phyloP scores from a whole-genome alignment of 2,329 filamentous ascomycete species.

The Colletotrichum zoysiae region DNA sequence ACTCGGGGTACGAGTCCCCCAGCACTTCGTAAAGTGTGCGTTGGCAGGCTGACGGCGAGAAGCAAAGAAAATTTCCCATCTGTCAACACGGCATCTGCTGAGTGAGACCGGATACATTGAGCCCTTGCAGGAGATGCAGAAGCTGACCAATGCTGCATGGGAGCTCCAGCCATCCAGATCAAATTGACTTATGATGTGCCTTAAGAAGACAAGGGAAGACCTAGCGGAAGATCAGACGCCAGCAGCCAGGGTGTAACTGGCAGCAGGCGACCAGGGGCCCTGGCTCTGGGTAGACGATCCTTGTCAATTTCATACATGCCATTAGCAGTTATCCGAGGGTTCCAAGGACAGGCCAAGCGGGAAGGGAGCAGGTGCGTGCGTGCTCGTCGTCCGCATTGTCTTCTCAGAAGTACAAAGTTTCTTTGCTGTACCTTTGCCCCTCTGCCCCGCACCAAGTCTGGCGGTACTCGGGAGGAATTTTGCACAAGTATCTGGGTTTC shows the following conservation, averaged over 20 bases:
- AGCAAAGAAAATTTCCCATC: constrained; percentile 12
- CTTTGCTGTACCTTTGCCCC: background rate
- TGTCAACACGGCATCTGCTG: constrained; percentile 30
- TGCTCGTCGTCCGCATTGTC: background rate
- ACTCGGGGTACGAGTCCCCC: constrained; percentile 21
- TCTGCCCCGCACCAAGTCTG: constrained; percentile 2
- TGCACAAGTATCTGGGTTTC: background rate
- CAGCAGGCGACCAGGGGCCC: constrained; percentile 8
- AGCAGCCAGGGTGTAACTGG: constrained; percentile 17
- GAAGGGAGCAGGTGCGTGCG: background rate
- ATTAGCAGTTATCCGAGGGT: constrained; percentile 33
- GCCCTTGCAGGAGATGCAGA: constrained; percentile 35
- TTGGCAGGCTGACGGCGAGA: constrained; percentile 35
- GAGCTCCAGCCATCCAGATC: constrained; percentile 12
- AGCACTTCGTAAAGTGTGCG: constrained; percentile 27
- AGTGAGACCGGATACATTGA: constrained; percentile 33
- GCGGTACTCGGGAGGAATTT: background rate
- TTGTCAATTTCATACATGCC: constrained; percentile 13
- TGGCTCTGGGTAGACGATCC: background rate
- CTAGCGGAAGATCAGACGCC: constrained; percentile 22
- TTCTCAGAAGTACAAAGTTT: background rate
- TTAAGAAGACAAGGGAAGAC: constrained; percentile 2
- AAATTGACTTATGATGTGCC: constrained; percentile 37
- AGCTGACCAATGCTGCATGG: constrained; percentile 22
- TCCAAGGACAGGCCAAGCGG: constrained; percentile 12